phyloP scores from a whole-genome alignment of 768 basidiomycete species.

The Rhodocollybia butyracea region DNA sequence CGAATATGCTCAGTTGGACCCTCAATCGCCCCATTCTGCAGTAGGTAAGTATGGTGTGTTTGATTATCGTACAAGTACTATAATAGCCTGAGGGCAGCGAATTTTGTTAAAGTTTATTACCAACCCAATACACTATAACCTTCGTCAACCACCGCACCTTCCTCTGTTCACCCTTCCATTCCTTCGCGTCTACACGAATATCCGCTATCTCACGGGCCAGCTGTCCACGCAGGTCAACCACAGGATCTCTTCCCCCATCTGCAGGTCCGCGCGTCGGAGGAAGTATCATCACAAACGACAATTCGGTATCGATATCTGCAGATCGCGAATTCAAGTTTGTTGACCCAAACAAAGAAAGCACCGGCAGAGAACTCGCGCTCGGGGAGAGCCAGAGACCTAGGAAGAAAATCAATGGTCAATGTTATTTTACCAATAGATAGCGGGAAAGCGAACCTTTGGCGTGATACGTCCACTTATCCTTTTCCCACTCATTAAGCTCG shows the following conservation, averaged over 20 bases:
- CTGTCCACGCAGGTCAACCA: conserved; percentile 45
- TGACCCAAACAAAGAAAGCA: conserved; percentile 86
- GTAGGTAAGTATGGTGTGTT: no score
- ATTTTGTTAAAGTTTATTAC: conserved; percentile 17
- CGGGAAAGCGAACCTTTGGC: conserved; percentile 79
- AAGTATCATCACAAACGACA: conserved; percentile 81
- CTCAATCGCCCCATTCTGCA: no score
- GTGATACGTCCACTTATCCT: conserved; percentile 94
- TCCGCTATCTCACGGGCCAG: conserved; percentile 53
- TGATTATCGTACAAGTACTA: no score
- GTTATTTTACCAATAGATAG: not conserved
- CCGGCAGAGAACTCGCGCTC: conserved; percentile 43
- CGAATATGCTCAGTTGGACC: no score
- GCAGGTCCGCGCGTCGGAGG: conserved; percentile 7
- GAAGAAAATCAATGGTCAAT: not conserved
- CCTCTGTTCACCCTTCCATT: conserved; percentile 61
- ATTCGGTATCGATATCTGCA: conserved; percentile 85
- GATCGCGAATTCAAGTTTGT: conserved; percentile 94
- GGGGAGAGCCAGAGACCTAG: conserved; percentile 90
- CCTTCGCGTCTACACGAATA: conserved; percentile 44
- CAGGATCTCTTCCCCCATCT: not conserved
- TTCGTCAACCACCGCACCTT: conserved; percentile 63
- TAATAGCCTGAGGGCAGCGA: no score
- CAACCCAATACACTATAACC: conserved; percentile 57
- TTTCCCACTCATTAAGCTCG: conserved; percentile 83